phyloP scores from a whole-genome alignment of 208 protist species.

The Trypanosoma melophagium region DNA sequence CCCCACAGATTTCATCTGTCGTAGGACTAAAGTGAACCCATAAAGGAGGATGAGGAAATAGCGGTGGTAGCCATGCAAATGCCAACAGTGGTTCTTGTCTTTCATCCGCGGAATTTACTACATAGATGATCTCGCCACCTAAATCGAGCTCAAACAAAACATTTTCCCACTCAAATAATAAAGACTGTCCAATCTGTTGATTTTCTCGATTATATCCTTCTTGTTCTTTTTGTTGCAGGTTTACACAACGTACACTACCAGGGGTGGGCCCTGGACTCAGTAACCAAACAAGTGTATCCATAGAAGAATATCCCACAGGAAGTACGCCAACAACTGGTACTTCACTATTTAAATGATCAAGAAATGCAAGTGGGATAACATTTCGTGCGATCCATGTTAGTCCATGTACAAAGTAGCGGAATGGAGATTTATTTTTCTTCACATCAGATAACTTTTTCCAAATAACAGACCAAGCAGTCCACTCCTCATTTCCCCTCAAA shows the following conservation, averaged over 20 bases:
- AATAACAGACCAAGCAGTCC: not conserved
- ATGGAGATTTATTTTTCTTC: not conserved
- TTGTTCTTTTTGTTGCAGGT: not conserved
- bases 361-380: not conserved
- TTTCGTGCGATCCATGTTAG: not conserved
- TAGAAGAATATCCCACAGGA: not conserved
- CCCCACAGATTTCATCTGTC: not conserved
- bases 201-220: too few relatives aligned
- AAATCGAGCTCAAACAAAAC: not conserved
- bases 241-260: not conserved
- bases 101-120: not conserved
- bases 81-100: not conserved
- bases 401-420: not conserved
- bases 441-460: not conserved
- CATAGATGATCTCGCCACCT: not conserved
- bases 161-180: constrained; percentile 5
- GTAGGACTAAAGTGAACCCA: not conserved
- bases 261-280: not conserved
- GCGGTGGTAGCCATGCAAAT: not conserved
- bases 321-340: not conserved
- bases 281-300: not conserved
- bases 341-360: not conserved
- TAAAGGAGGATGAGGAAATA: not conserved
- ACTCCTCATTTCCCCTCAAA: not conserved
- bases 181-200: too few relatives aligned